Evolutionary conservation across 1,139 yeast species (phyloP), one percentile per base, ranked within the genome.

Genomic region (Waltiozyma sp.): DNA sequence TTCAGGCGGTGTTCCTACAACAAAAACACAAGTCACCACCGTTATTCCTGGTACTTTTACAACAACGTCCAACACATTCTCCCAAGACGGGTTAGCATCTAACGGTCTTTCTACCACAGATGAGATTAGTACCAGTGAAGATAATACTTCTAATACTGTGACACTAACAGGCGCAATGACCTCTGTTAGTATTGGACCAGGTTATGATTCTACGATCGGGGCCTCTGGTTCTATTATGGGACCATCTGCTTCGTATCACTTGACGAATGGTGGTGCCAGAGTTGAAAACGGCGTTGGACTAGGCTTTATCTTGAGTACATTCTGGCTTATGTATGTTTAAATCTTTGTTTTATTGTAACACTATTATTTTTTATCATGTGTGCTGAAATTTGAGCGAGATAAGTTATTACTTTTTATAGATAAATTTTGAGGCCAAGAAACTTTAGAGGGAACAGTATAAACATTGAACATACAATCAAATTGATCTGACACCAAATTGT

Each of bases 231-330:
- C 23, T 19, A 10, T 19, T 9, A 18, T 13, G 23, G 37, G 37
- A 9, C 37, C 37, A 9, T 18, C 23, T 4, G 37, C 37, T 18
- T 18, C 21, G 7, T 35, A n/a, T n/a, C 37, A 18, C 18, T 35
- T 11, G 4, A 21, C 28, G 8, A 21, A 19, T 21, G 28, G 13
- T n/a, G 38, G 28, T 10, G 38, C 56, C 83, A 72, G 49, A 80
- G 71, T 8, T 21, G 9, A 18, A 3, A 21, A 21, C n/a, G 18
- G n/a, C 23, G 34, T 15, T n/a, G 34, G 18, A 4, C 3, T 31
- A 5, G 34, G 34, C 4, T 31, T 31, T 10, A 4, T 31, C 10
- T 4, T 31, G 18, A 18, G 34, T 31, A n/a, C 18, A 4, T 15
- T 31, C 18, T 31, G 34, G 34, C 18, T 31, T 14, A 31, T 31